Conservation (phyloP, 1,284 basidiomycete species). For the Trametes hirsuta region DNA sequence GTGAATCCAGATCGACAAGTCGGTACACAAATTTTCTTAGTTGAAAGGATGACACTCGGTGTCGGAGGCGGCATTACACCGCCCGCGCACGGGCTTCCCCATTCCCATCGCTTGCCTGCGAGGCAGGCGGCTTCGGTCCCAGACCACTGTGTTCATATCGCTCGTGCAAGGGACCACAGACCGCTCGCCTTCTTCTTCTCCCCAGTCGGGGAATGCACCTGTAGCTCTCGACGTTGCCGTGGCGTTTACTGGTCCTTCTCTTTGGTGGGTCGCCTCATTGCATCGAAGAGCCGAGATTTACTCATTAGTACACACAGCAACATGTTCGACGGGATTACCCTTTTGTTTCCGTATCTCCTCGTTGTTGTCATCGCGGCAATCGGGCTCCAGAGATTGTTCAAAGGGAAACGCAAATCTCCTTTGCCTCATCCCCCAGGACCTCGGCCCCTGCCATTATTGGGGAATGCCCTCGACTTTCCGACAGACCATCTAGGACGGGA, state of each 20-base stretch:
- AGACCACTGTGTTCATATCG: background rate
- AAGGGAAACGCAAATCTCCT: background rate
- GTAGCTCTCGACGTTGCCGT: too few relatives aligned
- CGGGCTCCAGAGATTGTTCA: background rate
- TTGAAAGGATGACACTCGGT: background rate
- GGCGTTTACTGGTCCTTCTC: too few relatives aligned
- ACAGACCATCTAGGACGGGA: slow-evolving; percentile 10
- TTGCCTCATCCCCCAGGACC: slow-evolving; percentile 23
- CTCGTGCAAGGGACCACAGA: background rate
- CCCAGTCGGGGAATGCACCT: too few relatives aligned
- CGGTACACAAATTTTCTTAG: too few relatives aligned
- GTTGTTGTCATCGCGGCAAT: background rate
- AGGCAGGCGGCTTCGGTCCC: slow-evolving; percentile 6
- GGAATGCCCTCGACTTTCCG: slow-evolving; percentile 26
- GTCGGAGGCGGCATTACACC: slow-evolving; percentile 1
- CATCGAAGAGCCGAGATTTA: too few relatives aligned
- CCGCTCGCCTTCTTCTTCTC: too few relatives aligned
- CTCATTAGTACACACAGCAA: background rate
- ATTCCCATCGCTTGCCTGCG: background rate
- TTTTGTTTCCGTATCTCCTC: background rate
- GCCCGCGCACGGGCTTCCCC: background rate
- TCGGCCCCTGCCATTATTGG: slow-evolving; percentile 21
- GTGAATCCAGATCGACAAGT: too few relatives aligned
- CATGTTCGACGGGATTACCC: background rate
- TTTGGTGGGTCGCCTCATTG: too few relatives aligned